phyloP scores from a whole-genome alignment of 129 eudicot species.

The Scalesia atractyloides region DNA sequence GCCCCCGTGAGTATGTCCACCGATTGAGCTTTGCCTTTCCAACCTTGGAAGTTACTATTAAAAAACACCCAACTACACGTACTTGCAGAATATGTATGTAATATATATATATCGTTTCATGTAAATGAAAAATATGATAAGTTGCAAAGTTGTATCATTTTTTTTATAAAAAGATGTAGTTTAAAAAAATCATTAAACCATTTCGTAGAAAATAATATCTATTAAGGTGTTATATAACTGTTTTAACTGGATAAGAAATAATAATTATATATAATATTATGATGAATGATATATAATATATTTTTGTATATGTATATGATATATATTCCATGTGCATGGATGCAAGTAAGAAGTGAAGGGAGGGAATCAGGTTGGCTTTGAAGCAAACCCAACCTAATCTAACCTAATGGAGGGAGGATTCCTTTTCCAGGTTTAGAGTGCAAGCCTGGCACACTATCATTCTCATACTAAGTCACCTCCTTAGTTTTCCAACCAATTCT shows the following conservation, averaged over 20 bases:
- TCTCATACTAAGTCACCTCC: conserved; percentile 21
- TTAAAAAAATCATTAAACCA: neutral
- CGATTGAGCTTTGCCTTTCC: conserved; percentile 48
- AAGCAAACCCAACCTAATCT: conserved; percentile 36
- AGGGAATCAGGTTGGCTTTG: conserved; percentile 36
- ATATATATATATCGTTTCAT: neutral
- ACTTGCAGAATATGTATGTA: neutral
- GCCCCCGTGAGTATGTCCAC: conserved; percentile 45
- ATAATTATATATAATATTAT: neutral
- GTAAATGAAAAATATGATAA: neutral
- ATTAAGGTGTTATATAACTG: neutral
- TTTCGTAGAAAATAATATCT: neutral
- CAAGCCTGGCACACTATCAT: conserved; percentile 26
- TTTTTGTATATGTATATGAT: conserved; percentile 6
- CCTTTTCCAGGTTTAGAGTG: conserved; percentile 40
- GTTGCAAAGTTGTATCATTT: neutral
- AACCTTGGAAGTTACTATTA: conserved; percentile 50
- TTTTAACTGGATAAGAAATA: neutral
- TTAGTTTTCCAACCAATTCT: neutral
- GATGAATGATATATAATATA: neutral
- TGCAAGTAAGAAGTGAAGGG: conserved; percentile 35
- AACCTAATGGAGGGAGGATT: conserved; percentile 25
- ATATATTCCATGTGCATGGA: conserved; percentile 45
- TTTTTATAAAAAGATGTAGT: too few species aligned
- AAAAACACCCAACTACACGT: conserved; percentile 16